Evolutionary conservation across 441 rosid species (phyloP).

Genomic region (Bruguiera hainesii): DNA sequence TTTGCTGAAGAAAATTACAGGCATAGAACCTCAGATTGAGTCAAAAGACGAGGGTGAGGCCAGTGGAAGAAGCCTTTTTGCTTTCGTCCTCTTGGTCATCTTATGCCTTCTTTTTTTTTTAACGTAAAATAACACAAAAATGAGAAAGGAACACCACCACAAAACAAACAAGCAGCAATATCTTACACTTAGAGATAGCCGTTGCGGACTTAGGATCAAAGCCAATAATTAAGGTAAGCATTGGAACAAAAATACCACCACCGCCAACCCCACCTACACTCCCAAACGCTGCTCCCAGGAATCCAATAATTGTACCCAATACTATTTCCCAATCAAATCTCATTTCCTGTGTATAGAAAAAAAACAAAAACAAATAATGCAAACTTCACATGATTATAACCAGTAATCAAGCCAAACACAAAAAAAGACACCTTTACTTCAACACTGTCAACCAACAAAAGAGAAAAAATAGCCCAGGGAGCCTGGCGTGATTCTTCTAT

Average conservation of each 20-base stretch:
- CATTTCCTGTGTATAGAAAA: conserved; percentile 36
- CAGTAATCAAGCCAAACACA: background rate
- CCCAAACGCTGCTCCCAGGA: conserved; percentile 70
- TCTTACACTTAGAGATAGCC: conserved; percentile 65
- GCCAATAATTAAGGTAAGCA: conserved; percentile 55
- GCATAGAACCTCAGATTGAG: too few relatives aligned
- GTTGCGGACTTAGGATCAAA: conserved; percentile 66
- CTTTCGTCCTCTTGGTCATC: background rate
- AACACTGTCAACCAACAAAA: background rate
- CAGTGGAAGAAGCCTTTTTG: too few relatives aligned
- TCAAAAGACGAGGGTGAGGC: too few relatives aligned
- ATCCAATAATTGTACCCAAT: conserved; percentile 47
- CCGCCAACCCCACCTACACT: conserved; percentile 82
- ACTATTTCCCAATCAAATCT: conserved; percentile 54
- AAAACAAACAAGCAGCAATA: background rate
- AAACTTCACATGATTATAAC: background rate
- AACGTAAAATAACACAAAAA: background rate
- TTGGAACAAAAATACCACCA: conserved; percentile 71
- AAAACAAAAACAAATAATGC: background rate
- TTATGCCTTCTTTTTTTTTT: background rate
- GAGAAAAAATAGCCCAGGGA: background rate
- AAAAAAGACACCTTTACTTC: background rate
- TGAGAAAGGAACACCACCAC: background rate
- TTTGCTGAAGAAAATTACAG: too few relatives aligned
- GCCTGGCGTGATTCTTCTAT: background rate